Evolutionary conservation across 78 protist species (phyloP).

Genomic region (Dictyostelium intermedium): DNA sequence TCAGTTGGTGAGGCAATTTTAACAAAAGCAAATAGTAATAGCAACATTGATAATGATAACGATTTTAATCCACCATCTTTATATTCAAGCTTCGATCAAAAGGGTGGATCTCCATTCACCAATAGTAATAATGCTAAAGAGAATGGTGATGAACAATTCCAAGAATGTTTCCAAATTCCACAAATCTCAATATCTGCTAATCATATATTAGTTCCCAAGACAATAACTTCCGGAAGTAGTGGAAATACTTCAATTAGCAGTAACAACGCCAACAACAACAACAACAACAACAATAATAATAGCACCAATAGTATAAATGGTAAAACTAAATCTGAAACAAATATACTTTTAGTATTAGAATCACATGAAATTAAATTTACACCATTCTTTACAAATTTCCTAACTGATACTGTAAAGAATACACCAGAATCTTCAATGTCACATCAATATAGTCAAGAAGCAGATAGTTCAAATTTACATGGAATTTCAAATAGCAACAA

Average conservation of each 20-base stretch:
- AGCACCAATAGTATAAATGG: not conserved
- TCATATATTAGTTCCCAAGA: constrained; percentile 29
- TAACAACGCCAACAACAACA: not conserved
- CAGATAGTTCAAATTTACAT: not conserved
- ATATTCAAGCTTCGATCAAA: constrained; percentile 20
- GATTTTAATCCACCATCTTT: constrained; percentile 20
- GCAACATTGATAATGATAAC: not conserved
- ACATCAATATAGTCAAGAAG: constrained; percentile 11
- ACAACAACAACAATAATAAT: not conserved
- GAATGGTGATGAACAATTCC: constrained; percentile 33
- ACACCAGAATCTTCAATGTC: constrained; percentile 62
- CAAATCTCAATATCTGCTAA: constrained; percentile 42
- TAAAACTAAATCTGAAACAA: constrained; percentile 47
- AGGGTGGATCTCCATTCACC: not conserved
- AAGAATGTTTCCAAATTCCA: constrained; percentile 75
- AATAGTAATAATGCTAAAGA: not conserved
- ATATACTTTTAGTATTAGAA: constrained; percentile 32
- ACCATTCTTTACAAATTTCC: constrained; percentile 66
- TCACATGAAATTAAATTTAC: constrained; percentile 57
- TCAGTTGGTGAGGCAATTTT: constrained; percentile 45
- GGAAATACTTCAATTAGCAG: not conserved
- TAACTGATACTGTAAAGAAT: constrained; percentile 17
- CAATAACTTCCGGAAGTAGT: not conserved
- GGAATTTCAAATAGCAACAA: not conserved
- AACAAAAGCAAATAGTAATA: not conserved